Base-by-base conservation (phyloP, 2,329 filamentous ascomycete species). In the Cladosporium sp. region DNA sequence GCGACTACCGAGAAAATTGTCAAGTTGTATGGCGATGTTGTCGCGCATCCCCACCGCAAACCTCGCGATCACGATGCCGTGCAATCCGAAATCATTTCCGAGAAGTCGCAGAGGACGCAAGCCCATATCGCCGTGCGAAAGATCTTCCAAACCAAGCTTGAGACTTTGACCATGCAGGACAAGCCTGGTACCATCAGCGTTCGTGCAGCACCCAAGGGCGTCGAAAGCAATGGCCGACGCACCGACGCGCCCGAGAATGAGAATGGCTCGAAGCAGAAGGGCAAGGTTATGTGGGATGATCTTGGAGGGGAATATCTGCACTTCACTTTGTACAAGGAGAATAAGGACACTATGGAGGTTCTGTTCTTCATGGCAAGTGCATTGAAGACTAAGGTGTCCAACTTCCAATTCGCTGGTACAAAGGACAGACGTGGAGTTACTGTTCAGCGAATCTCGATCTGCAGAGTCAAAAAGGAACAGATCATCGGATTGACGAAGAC, bases 331-430 rank as follows among this genome's bases (percentile, higher is more conserved):
- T 95, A 92, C 80, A 96, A 96, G 72, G 91, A 96, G 72, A 96
- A 96, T 72, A 91, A 92, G 65, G 91, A 96, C 65, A 96, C 91
- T 1, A 95, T 96, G 88, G 91, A 96, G 61, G 85, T 89, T 0
- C 77, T 95, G 47, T 85, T 82, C 47, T 88, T 86, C 62, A 79
- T 96, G 36, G 82, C 85, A 1, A 85, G 85, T 38, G 79, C 86
- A 56, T 71, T 95, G 56, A 87, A 85, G 64, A 75, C 88, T 56
- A 78, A 78, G 36, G 65, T 78, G 3, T 90, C 88, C 65, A 77
- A 80, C 20, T 87, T 91, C 59, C 78, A 82, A 52, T 92, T 96
- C 61, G 89, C 91, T 3, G 91, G 91, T 7, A 96, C 90, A 52
- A 96, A 96, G 70, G 91, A 96, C 65, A 82, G 89, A 41, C 84